phyloP scores from a whole-genome alignment of 805 yeast species.

The Yamadazyma nakazawae region DNA sequence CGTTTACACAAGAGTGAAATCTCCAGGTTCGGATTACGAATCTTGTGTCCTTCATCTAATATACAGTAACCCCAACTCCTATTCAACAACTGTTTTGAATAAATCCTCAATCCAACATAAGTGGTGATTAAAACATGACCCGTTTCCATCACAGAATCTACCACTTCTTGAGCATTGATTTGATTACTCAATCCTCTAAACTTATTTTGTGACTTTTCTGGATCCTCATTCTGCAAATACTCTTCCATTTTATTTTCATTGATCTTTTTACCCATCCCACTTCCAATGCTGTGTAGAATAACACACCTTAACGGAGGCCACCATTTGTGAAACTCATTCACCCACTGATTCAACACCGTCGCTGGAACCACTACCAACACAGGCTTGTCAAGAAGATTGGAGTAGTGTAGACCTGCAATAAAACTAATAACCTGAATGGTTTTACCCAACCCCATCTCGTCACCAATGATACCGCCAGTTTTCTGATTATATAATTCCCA shows the following conservation, averaged over 20 bases:
- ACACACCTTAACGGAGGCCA: slow-evolving; percentile 93
- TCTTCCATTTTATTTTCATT: slow-evolving; percentile 52
- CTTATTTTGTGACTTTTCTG: slow-evolving; percentile 16
- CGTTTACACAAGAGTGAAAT: slow-evolving; percentile 84
- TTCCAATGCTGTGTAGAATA: slow-evolving; percentile 87
- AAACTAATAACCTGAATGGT: slow-evolving; percentile 91
- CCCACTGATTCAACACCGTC: slow-evolving; percentile 95
- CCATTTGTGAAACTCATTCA: slow-evolving; percentile 94
- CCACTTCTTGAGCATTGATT: slow-evolving; percentile 43
- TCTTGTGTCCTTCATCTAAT: slow-evolving; percentile 95
- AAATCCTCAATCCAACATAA: slow-evolving; percentile 78
- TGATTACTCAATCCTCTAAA: slow-evolving; percentile 28
- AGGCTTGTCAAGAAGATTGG: slow-evolving; percentile 71
- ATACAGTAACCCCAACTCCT: slow-evolving; percentile 86
- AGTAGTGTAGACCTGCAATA: slow-evolving; percentile 85
- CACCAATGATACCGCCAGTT: slow-evolving; percentile 95
- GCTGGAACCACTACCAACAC: slow-evolving; percentile 92
- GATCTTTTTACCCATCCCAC: slow-evolving; percentile 58
- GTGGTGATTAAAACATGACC: slow-evolving; percentile 92
- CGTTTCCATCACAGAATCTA: slow-evolving; percentile 54
- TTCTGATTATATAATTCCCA: slow-evolving; percentile 89
- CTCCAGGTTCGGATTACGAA: slow-evolving; percentile 89
- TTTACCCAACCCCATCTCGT: slow-evolving; percentile 97
- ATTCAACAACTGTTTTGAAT: slow-evolving; percentile 59
- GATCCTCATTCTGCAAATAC: slow-evolving; percentile 44